Evolutionary conservation across 441 rosid species (phyloP).

Genomic region (Bocquillonia castaneifolia): DNA sequence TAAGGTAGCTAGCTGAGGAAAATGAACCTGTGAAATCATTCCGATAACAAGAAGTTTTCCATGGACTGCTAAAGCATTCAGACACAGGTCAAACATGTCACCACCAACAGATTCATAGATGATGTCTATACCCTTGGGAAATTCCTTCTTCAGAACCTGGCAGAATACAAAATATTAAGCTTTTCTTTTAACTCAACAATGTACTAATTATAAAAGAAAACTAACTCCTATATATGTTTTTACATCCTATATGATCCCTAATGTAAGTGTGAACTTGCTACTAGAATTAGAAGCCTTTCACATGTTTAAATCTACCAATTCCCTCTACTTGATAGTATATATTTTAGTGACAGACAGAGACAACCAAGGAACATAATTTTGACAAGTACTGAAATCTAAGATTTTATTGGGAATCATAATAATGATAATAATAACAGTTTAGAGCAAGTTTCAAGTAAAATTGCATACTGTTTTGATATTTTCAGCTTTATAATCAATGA

Average conservation of each 20-base stretch:
- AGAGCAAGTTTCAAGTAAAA: background rate
- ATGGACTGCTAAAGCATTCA: slow-evolving; percentile 77
- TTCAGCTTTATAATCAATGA: slow-evolving; percentile 82
- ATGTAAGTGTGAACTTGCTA: no score
- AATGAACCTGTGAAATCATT: slow-evolving; percentile 92
- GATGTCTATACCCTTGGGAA: slow-evolving; percentile 77
- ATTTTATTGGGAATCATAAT: no score
- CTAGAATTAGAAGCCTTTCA: background rate
- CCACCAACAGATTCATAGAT: slow-evolving; percentile 97
- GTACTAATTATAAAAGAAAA: no score
- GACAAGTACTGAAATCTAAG: no score
- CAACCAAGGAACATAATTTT: background rate
- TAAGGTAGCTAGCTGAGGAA: slow-evolving; percentile 4
- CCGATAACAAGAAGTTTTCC: slow-evolving; percentile 88
- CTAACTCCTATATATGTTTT: no score
- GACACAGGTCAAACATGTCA: slow-evolving; percentile 76
- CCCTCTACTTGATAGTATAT: background rate
- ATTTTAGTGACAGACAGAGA: background rate
- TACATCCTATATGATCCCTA: no score
- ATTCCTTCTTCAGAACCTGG: slow-evolving; percentile 82
- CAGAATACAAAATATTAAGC: slow-evolving; percentile 13
- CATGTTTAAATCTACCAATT: background rate
- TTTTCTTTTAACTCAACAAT: background rate
- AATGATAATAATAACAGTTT: background rate
- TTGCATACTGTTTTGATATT: slow-evolving; percentile 68